Percentiles rank a stretch among this genome's conserved stretches.
These are phyloP conservation scores for Macroventuria anomochaeta DNA, from an alignment of 2,329 filamentous ascomycete genomes.

Conservation along the genomic window DNA sequence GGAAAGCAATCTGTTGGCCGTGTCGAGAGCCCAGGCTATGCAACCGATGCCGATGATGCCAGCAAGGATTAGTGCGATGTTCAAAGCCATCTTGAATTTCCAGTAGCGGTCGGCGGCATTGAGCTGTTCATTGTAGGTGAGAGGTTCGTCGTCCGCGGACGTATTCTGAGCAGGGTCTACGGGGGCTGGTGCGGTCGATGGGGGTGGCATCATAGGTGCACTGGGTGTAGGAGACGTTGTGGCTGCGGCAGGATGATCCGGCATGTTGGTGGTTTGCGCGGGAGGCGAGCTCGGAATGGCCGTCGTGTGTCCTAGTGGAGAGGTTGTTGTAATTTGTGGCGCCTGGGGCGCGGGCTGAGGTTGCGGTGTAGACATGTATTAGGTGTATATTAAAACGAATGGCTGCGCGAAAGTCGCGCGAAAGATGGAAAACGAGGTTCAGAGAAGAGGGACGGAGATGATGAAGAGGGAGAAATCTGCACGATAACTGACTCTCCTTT, in stretches of 20 bases:
- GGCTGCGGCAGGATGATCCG: neutral
- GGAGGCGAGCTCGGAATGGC: neutral
- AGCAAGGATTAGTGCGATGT: slow-evolving; percentile 28
- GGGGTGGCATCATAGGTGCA: neutral
- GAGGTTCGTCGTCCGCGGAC: slow-evolving; percentile 1
- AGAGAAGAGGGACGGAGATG: neutral
- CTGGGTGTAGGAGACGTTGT: neutral
- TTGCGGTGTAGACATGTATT: slow-evolving; percentile 16
- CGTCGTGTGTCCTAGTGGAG: slow-evolving; percentile 8
- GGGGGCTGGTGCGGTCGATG: neutral
- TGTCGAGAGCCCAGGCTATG: slow-evolving; percentile 31
- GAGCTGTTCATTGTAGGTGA: slow-evolving; percentile 34
- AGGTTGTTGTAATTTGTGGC: slow-evolving; percentile 14
- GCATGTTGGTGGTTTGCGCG: neutral
- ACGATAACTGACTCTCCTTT: slow-evolving; percentile 10
- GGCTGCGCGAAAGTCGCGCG: slow-evolving; percentile 13
- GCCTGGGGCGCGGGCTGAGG: neutral
- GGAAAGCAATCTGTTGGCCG: neutral
- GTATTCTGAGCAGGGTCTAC: slow-evolving; percentile 2
- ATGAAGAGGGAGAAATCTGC: slow-evolving; percentile 3
- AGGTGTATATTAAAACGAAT: slow-evolving; percentile 17
- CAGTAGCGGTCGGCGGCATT: slow-evolving; percentile 38
- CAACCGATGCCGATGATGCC: slow-evolving; percentile 44
- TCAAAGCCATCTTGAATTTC: slow-evolving; percentile 41
- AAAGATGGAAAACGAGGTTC: slow-evolving; percentile 1